Base-by-base conservation (phyloP, 2,329 filamentous ascomycete genomes). In the Venturia oleaginea region DNA sequence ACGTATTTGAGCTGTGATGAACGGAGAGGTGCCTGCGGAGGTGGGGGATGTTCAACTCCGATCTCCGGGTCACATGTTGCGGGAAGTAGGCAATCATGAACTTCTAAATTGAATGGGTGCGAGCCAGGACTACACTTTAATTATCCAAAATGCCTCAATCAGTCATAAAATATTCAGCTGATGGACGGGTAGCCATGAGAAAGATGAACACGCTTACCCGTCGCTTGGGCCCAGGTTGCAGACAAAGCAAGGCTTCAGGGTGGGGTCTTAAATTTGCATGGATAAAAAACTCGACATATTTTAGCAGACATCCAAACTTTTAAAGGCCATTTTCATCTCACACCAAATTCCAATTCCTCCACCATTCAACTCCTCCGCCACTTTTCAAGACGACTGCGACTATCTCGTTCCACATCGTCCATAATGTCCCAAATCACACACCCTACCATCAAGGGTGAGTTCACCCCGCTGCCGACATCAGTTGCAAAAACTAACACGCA, bases 391-490 rank as follows among this genome's bases (percentile, higher is more conserved):
- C 51, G 34, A 34, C 34, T 57, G 27, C 34, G 51, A 57, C 8
- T 57, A 8, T 34, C 51, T n/a, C 27, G 30, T 15, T 57, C 30
- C 27, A 34, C n/a, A 57, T 22, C 51, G n/a, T 57, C 51, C 30
- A 57, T n/a, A 15, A 90, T 90, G 87, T 79, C 81, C 77, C 84
- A 90, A 74, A 84, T 90, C 77, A 83, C 82, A 70, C 88, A 91
- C 83, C 85, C 86, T 76, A 90, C 88, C 75, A 91, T 91, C 82
- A 84, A 90, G 80, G 86, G 86, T 88, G 80, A 69, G 77, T 74
- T 42, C 30, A 32, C 40, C 55, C 13, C 19, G 55, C 40, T 54
- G 30, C 34, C 15, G 27, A 65, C n/a, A 54, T 48, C 19, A 34
- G 11, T 64, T 22, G 37, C 42, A 24, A 46, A 63, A 60, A 55